Conservation (phyloP, 441 rosid genomes). For the Pelargonium cotyledonis region DNA sequence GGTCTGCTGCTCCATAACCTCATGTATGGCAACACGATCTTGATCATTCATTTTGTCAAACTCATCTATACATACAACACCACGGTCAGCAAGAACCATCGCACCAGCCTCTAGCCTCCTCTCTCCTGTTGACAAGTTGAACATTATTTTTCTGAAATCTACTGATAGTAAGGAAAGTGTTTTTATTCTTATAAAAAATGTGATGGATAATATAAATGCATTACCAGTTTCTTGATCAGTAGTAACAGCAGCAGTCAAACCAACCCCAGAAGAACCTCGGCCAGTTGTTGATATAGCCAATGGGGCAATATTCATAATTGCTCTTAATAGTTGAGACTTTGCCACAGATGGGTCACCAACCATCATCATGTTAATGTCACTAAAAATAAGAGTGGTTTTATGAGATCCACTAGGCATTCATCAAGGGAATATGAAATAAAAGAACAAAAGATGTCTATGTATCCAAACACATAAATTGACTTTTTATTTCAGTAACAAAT, state of each 20-base stretch:
- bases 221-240: constrained; percentile 98
- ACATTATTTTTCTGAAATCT: not conserved
- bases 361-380: constrained; percentile 99
- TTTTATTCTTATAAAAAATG: not conserved
- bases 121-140: constrained; percentile 52
- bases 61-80: constrained; percentile 95
- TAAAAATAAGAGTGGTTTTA: constrained; percentile 22
- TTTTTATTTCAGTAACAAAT: not conserved
- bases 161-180: not conserved
- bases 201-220: not conserved
- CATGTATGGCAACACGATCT: constrained; percentile 99
- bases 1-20: constrained; percentile 99
- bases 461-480: not conserved
- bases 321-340: constrained; percentile 93
- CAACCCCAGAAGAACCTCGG: constrained; percentile 98
- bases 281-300: constrained; percentile 98
- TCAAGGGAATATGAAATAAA: not conserved
- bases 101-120: constrained; percentile 99
- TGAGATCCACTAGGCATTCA: not conserved
- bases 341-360: constrained; percentile 99
- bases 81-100: constrained; percentile 98
- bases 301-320: constrained; percentile 95
- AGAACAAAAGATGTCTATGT: not conserved
- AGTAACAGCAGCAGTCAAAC: constrained; percentile 98
- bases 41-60: constrained; percentile 99